Conservation (phyloP, 495 filamentous ascomycete species). For the Penicillium robsamsonii region DNA sequence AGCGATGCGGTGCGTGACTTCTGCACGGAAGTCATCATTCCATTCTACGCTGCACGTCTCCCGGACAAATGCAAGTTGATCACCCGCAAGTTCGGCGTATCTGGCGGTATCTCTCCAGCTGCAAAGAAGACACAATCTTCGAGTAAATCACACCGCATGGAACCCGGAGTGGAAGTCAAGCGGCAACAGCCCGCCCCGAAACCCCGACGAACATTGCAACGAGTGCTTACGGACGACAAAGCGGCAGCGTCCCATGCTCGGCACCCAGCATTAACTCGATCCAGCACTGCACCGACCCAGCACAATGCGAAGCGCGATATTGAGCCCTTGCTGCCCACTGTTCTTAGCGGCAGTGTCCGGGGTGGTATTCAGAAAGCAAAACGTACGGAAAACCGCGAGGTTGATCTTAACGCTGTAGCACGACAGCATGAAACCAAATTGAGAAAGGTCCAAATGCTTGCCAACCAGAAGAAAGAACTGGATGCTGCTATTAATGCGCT, state of each 20-base stretch:
- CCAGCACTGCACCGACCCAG: constrained; percentile 56
- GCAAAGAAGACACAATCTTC: constrained; percentile 26
- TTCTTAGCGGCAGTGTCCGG: constrained; percentile 36
- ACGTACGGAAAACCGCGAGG: constrained; percentile 62
- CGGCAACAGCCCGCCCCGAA: constrained; percentile 50
- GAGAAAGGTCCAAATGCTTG: constrained; percentile 68
- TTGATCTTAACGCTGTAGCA: constrained; percentile 60
- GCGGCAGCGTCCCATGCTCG: constrained; percentile 24
- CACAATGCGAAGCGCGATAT: constrained; percentile 39
- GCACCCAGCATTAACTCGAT: constrained; percentile 60
- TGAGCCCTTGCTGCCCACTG: constrained; percentile 36
- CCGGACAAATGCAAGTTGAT: constrained; percentile 77
- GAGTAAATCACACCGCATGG: constrained; percentile 33
- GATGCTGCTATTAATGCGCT: constrained; percentile 78
- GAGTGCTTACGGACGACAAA: constrained; percentile 69
- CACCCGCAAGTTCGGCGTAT: constrained; percentile 83
- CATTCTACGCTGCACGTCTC: constrained; percentile 84
- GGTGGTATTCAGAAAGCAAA: constrained; percentile 59
- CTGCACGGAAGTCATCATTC: constrained; percentile 88
- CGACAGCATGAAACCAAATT: constrained; percentile 62
- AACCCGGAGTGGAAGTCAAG: constrained; percentile 54
- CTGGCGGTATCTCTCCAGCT: constrained; percentile 59
- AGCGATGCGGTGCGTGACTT: constrained; percentile 69
- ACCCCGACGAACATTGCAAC: constrained; percentile 60
- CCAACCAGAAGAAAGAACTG: constrained; percentile 69